Conservation (phyloP, 1,139 yeast genomes). For the Sugiyamaella grinbergsii region DNA sequence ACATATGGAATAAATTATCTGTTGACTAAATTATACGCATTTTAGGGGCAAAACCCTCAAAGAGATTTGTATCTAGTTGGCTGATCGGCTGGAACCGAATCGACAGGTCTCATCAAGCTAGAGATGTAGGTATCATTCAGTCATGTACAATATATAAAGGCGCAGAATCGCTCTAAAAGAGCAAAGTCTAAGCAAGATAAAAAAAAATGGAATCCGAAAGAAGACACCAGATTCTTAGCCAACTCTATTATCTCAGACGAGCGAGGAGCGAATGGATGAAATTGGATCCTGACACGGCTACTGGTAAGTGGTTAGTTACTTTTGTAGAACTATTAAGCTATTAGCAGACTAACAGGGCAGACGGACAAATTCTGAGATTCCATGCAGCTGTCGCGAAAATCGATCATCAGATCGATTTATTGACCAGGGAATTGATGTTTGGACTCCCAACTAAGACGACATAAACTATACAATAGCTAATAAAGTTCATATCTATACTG, state of each 20-base stretch:
- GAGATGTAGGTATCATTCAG: too few relatives aligned
- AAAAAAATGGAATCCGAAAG: not conserved
- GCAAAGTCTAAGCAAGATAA: not conserved
- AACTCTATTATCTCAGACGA: not conserved
- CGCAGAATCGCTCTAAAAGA: too few relatives aligned
- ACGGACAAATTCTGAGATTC: not conserved
- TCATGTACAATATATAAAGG: too few relatives aligned
- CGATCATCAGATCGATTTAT: not conserved
- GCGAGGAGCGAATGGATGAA: not conserved
- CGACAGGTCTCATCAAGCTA: too few relatives aligned
- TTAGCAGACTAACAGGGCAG: not conserved
- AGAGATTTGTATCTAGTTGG: too few relatives aligned
- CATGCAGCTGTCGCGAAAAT: not conserved
- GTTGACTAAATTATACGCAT: too few relatives aligned
- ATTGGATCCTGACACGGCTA: conserved; percentile 4
- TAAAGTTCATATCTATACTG: too few relatives aligned
- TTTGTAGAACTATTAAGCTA: not conserved
- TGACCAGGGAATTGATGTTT: too few relatives aligned
- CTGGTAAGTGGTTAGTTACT: not conserved
- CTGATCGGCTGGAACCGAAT: too few relatives aligned
- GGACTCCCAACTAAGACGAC: too few relatives aligned
- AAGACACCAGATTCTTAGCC: not conserved
- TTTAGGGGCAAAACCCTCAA: too few relatives aligned
- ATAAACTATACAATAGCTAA: too few relatives aligned
- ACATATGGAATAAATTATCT: not conserved